Percentiles rank a stretch among this genome's conserved stretches.
Conservation (phyloP, 768 basidiomycete species). For the Suillus americanus region DNA sequence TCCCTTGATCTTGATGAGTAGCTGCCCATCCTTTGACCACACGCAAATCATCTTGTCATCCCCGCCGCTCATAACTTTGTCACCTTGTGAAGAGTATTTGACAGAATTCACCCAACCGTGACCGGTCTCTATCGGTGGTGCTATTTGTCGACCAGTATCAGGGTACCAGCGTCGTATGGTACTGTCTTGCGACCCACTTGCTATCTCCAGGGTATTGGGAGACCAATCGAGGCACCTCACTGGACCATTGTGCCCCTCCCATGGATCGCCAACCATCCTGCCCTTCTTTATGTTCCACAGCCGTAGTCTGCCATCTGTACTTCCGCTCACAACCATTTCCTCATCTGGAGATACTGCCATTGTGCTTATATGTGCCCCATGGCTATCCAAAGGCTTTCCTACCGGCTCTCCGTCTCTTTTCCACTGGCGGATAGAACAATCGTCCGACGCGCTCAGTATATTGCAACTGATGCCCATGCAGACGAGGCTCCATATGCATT, state of each 20-base stretch:
- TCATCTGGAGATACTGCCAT: neutral
- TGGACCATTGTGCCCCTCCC: neutral
- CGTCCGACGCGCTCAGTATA: neutral
- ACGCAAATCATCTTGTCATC: rapidly evolving
- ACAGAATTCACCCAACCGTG: neutral
- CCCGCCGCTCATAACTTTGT: neutral
- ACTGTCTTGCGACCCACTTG: neutral
- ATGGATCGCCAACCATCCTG: neutral
- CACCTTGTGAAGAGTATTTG: neutral
- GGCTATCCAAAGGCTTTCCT: neutral
- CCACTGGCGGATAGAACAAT: neutral
- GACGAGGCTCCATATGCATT: neutral
- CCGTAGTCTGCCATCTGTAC: neutral
- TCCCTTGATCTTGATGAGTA: neutral
- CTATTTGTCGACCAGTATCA: neutral
- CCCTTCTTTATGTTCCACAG: neutral
- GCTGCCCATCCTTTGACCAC: neutral
- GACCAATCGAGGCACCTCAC: neutral
- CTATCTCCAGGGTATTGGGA: neutral
- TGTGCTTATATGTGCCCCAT: neutral
- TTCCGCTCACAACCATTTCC: neutral
- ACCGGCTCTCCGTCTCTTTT: neutral
- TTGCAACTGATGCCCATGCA: neutral
- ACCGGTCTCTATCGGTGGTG: neutral
- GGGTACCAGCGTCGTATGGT: neutral